These are phyloP conservation scores for Lippia alba DNA, from an alignment of 305 asterid genomes.

Conservation along the genomic window DNA sequence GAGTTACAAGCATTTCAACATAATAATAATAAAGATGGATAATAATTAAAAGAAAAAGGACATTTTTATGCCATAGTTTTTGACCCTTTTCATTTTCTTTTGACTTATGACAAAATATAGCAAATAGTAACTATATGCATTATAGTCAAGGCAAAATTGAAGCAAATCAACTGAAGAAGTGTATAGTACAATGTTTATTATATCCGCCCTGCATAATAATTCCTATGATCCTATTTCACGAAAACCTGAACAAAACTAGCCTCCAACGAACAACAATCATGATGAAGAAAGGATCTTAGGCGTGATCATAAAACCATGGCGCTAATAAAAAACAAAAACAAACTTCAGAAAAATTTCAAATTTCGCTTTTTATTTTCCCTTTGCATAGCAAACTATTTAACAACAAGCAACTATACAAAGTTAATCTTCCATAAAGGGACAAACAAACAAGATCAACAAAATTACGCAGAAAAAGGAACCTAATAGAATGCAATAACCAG, in stretches of 20 bases:
- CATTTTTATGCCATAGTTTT: no score
- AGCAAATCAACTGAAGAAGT: no score
- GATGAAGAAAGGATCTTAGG: slow-evolving; percentile 2
- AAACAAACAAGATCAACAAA: neutral
- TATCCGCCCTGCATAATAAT: neutral
- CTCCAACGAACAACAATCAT: neutral
- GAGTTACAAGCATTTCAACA: neutral
- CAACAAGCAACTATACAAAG: neutral
- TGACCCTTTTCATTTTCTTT: no score
- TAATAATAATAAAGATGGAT: no score
- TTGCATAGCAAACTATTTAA: no score
- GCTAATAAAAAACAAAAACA: neutral
- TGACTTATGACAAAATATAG: no score
- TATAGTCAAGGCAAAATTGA: no score
- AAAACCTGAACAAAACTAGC: neutral
- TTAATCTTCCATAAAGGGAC: slow-evolving; percentile 5
- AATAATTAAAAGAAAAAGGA: no score
- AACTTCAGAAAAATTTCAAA: neutral
- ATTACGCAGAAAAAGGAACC: neutral
- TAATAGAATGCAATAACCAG: neutral
- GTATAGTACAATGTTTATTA: neutral
- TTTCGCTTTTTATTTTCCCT: neutral
- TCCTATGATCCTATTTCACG: neutral
- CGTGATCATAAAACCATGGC: slow-evolving; percentile 9
- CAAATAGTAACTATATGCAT: no score